Evolutionary conservation across 116 monocot genomes (phyloP).

Genomic region (Phalaenopsis hybrid): DNA sequence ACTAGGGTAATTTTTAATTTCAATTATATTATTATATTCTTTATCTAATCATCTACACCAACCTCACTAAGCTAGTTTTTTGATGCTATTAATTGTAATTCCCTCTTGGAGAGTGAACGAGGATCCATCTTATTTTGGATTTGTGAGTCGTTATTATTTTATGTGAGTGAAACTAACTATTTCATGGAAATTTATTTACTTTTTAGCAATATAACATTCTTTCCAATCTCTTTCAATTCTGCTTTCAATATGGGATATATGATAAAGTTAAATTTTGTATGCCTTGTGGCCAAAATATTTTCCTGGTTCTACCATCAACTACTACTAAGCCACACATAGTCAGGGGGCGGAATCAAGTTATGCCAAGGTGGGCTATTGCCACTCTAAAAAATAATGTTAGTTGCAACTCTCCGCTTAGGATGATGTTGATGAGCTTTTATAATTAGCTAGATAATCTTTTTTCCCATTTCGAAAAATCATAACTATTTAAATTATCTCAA

Average conservation of each 20-base stretch:
- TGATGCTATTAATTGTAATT: neutral
- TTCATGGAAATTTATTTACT: neutral
- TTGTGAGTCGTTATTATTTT: neutral
- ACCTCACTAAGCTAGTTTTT: neutral
- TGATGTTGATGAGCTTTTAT: neutral
- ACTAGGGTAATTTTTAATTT: neutral
- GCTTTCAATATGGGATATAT: neutral
- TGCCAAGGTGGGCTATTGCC: too few species aligned
- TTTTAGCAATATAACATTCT: neutral
- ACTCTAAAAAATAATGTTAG: too few species aligned
- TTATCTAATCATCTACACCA: neutral
- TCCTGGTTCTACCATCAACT: too few species aligned
- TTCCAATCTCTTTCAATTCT: neutral
- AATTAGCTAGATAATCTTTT: neutral
- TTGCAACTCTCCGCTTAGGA: neutral
- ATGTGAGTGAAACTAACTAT: neutral
- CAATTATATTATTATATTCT: neutral
- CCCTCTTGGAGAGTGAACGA: neutral
- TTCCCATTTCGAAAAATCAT: neutral
- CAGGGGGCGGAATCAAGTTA: too few species aligned
- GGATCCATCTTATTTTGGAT: neutral
- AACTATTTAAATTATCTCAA: neutral
- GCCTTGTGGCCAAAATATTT: too few species aligned
- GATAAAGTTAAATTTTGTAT: neutral
- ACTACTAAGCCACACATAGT: neutral